Conservation (phyloP, 2,329 filamentous ascomycete genomes). For the Huntiella abstrusa region DNA sequence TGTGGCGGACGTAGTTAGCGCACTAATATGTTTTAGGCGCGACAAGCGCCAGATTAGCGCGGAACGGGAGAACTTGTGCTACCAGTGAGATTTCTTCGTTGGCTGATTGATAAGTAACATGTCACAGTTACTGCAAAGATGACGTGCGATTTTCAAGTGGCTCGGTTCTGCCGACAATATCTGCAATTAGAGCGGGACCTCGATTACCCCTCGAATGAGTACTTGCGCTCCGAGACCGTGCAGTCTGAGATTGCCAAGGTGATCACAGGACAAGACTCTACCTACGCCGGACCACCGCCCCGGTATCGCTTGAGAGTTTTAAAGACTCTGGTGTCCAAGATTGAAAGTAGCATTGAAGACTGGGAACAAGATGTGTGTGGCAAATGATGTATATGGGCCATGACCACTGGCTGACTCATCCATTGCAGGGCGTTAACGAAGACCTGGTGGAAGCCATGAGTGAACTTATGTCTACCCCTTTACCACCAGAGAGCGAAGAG, state of each 20-base stretch:
- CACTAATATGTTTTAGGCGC: too few species aligned
- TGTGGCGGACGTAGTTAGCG: too few species aligned
- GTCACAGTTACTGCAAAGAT: neutral
- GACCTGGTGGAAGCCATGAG: conserved; percentile 54
- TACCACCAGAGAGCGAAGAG: conserved; percentile 43
- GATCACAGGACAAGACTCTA: neutral
- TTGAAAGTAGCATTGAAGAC: conserved; percentile 59
- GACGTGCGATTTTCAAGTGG: conserved; percentile 7
- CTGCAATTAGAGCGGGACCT: conserved; percentile 52
- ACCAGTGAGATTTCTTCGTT: too few species aligned
- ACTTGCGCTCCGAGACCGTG: conserved; percentile 39
- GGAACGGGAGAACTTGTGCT: too few species aligned
- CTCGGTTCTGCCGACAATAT: conserved; percentile 54
- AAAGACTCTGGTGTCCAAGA: conserved; percentile 49
- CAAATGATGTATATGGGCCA: neutral
- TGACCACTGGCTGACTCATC: conserved; percentile 1
- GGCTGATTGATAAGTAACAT: too few species aligned
- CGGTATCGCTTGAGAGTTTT: conserved; percentile 54
- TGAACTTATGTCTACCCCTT: conserved; percentile 40
- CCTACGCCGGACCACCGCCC: conserved; percentile 31
- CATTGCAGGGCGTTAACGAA: conserved; percentile 59
- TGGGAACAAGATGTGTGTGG: conserved; percentile 71
- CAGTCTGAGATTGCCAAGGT: conserved; percentile 26
- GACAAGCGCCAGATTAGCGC: too few species aligned
- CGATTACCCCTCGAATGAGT: conserved; percentile 39